phyloP scores from a whole-genome alignment of 176 grass and related monocot genomes.

The Aegilops bicornis region DNA sequence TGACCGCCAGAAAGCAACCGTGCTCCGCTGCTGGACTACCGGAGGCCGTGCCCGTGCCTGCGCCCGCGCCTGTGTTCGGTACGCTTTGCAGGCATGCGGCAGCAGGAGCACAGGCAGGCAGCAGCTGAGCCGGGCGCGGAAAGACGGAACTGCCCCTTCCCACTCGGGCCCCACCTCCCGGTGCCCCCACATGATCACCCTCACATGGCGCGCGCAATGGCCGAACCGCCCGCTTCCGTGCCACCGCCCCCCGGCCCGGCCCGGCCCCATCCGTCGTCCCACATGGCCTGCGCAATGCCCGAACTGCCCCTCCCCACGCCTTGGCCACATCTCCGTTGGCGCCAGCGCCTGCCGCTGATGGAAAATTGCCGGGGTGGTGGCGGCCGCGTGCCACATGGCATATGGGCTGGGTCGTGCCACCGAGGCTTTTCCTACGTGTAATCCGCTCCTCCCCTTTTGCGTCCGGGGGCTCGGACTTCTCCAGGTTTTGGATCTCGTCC shows the following conservation, averaged over 20 bases:
- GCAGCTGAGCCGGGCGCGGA: no score
- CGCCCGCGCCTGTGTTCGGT: background rate
- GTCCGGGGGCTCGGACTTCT: fast-evolving
- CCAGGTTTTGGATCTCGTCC: background rate
- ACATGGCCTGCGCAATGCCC: background rate
- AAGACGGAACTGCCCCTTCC: background rate
- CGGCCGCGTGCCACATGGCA: background rate
- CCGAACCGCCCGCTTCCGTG: background rate
- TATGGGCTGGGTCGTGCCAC: background rate
- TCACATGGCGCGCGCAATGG: background rate
- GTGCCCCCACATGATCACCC: background rate
- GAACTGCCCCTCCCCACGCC: background rate
- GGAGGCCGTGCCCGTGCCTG: slow-evolving; percentile 3
- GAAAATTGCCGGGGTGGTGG: background rate
- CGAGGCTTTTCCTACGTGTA: background rate
- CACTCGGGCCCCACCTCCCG: background rate
- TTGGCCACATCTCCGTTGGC: background rate
- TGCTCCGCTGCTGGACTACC: background rate
- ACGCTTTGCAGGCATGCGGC: background rate
- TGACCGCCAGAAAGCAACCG: background rate
- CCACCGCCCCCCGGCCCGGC: background rate
- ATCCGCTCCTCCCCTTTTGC: background rate
- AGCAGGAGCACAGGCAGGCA: no score
- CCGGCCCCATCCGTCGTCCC: background rate
- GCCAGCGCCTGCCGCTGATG: background rate